Evolutionary conservation across 2,329 filamentous ascomycete genomes (phyloP).

Genomic region (Elsinoe batatas): DNA sequence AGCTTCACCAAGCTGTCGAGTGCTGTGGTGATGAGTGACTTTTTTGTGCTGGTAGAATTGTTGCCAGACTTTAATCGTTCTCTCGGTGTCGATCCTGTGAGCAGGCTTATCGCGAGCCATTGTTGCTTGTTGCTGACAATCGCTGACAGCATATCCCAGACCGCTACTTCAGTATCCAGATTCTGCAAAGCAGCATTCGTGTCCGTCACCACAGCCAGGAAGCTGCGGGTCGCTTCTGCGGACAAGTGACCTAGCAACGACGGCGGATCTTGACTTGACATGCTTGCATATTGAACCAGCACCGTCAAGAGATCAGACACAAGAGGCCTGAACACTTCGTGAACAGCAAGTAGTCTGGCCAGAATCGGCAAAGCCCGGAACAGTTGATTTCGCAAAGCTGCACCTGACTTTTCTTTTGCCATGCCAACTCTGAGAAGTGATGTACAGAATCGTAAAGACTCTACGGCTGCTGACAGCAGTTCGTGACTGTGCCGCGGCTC

Average conservation of each 20-base stretch:
- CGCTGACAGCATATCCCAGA: slow-evolving; percentile 79
- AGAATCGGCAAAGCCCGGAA: slow-evolving; percentile 73
- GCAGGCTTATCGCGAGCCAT: slow-evolving; percentile 87
- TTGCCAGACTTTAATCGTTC: slow-evolving; percentile 55
- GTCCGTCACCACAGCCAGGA: slow-evolving; percentile 66
- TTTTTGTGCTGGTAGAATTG: slow-evolving; percentile 40
- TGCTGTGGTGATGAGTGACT: slow-evolving; percentile 65
- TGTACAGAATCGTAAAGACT: slow-evolving; percentile 56
- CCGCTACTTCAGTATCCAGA: slow-evolving; percentile 52
- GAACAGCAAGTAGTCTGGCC: slow-evolving; percentile 63
- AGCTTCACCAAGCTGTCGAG: slow-evolving; percentile 59
- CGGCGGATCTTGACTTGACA: slow-evolving; percentile 62
- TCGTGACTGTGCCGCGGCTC: slow-evolving; percentile 22
- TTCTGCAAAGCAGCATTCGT: slow-evolving; percentile 67
- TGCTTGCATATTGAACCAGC: slow-evolving; percentile 59
- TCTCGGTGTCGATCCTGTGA: slow-evolving; percentile 77
- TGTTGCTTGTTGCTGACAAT: slow-evolving; percentile 86
- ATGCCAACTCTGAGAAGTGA: slow-evolving; percentile 61
- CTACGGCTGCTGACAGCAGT: slow-evolving; percentile 44
- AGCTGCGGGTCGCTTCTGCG: slow-evolving; percentile 69
- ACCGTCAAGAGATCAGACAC: slow-evolving; percentile 62
- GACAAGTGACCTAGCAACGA: slow-evolving; percentile 88
- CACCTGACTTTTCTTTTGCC: slow-evolving; percentile 52
- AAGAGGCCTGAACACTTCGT: slow-evolving; percentile 55
- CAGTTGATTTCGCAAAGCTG: slow-evolving; percentile 56